Evolutionary conservation across 2,329 filamentous ascomycete species (phyloP).

Genomic region (Arachnomyces sp.): DNA sequence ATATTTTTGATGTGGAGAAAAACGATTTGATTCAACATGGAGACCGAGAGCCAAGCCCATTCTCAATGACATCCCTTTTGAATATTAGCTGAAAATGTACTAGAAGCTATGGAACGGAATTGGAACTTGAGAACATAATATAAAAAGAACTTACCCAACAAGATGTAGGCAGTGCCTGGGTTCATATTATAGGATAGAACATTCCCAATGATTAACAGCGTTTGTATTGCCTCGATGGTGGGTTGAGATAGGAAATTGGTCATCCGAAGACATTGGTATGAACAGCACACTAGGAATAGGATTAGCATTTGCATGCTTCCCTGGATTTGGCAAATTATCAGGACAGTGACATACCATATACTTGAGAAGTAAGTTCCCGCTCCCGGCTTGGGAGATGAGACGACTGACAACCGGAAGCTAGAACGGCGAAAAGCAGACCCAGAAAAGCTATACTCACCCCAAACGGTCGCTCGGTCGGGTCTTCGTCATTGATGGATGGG

Average conservation of each 20-base stretch:
- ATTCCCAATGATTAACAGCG: constrained; percentile 55
- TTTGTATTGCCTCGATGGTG: constrained; percentile 55
- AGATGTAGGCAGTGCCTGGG: constrained; percentile 55
- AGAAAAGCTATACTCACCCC: constrained; percentile 53
- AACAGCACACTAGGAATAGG: constrained; percentile 48
- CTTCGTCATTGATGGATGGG: constrained; percentile 34
- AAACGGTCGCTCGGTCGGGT: constrained; percentile 49
- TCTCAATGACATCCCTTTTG: constrained; percentile 49
- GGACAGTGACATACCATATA: constrained; percentile 43
- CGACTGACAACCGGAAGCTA: constrained; percentile 57
- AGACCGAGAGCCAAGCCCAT: constrained; percentile 55
- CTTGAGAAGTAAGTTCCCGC: constrained; percentile 56
- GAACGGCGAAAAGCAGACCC: constrained; percentile 53
- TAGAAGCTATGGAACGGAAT: not conserved
- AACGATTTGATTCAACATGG: constrained; percentile 51
- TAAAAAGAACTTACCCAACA: constrained; percentile 39
- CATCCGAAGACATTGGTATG: constrained; percentile 57
- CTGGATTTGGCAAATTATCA: not conserved
- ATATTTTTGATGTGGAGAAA: constrained; percentile 42
- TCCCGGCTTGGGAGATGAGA: constrained; percentile 52
- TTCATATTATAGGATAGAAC: constrained; percentile 59
- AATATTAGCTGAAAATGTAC: not conserved
- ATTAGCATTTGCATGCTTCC: not conserved
- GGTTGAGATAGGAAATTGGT: constrained; percentile 58
- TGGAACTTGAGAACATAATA: not conserved